These are phyloP conservation scores for Luffa acutangula DNA, from an alignment of 306 rosid species.

Conservation along the genomic window DNA sequence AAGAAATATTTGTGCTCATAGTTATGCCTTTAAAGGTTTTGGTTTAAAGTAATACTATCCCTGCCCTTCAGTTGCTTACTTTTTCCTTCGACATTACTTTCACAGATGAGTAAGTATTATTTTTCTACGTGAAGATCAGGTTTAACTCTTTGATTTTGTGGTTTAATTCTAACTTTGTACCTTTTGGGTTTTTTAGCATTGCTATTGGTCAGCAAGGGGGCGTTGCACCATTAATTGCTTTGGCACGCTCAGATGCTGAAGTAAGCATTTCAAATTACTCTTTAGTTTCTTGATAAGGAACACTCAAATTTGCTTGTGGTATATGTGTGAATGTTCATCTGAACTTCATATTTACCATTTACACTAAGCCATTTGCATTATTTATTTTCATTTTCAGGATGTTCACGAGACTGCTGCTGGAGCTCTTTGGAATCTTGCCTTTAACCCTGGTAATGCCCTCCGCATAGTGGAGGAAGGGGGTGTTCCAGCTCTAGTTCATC, in stretches of 20 bases:
- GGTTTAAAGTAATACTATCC: neutral
- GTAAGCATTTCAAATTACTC: constrained; percentile 40
- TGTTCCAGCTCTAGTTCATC: constrained; percentile 87
- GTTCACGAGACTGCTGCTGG: constrained; percentile 99
- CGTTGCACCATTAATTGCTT: constrained; percentile 92
- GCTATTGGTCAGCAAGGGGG: constrained; percentile 99
- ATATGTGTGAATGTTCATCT: neutral
- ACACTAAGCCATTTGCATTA: neutral
- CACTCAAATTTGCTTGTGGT: neutral
- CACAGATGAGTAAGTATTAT: neutral
- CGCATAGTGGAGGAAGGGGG: constrained; percentile 99
- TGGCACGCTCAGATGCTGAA: constrained; percentile 85
- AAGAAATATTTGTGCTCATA: neutral
- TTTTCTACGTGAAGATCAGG: neutral
- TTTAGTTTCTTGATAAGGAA: neutral
- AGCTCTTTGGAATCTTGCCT: constrained; percentile 99
- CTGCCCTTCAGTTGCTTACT: neutral
- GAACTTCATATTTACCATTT: neutral
- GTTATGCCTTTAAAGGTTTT: neutral
- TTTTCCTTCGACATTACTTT: neutral
- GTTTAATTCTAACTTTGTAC: neutral
- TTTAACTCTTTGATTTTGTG: neutral
- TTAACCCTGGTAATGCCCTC: constrained; percentile 92
- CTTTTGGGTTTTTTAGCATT: constrained; percentile 38
- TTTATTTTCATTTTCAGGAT: constrained; percentile 57